Conservation (phyloP, 169 alveolate species). For the Cryptosporidium xiaoi region DNA sequence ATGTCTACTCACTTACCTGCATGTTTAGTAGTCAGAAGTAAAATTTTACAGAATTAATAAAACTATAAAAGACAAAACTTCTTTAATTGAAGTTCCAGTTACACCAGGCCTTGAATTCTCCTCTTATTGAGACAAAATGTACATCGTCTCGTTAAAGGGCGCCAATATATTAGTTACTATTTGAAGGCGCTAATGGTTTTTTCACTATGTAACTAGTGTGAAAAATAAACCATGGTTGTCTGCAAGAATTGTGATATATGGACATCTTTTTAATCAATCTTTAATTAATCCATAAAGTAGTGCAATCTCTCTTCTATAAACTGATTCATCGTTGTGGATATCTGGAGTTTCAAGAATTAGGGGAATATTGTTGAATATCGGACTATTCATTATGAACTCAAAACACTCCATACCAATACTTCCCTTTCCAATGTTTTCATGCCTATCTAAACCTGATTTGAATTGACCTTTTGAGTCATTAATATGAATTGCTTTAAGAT, state of each 20-base stretch:
- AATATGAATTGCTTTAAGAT: conserved; percentile 88
- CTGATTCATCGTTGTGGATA: conserved; percentile 81
- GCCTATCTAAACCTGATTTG: conserved; percentile 89
- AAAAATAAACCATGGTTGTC: neutral
- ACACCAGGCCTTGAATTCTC: neutral
- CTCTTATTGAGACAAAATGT: neutral
- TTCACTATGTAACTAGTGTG: neutral
- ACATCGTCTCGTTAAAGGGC: neutral
- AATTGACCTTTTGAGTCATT: conserved; percentile 90
- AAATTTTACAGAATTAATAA: neutral
- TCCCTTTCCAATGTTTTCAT: conserved; percentile 90
- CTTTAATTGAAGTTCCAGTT: neutral
- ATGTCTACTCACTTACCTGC: conserved; percentile 39
- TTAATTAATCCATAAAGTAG: conserved; percentile 31
- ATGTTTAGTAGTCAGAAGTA: neutral
- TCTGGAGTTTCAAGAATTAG: conserved; percentile 90
- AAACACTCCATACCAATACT: conserved; percentile 87
- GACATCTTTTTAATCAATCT: neutral
- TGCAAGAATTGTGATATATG: neutral
- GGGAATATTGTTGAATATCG: conserved; percentile 87
- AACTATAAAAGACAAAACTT: neutral
- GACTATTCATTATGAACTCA: conserved; percentile 84
- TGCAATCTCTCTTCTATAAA: conserved; percentile 86
- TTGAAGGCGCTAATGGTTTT: neutral
- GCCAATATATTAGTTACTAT: too few relatives aligned